Percentiles rank a stretch among this genome's conserved stretches.
Conservation (phyloP, 345 rosid genomes). For the Noccaea caerulescens region DNA sequence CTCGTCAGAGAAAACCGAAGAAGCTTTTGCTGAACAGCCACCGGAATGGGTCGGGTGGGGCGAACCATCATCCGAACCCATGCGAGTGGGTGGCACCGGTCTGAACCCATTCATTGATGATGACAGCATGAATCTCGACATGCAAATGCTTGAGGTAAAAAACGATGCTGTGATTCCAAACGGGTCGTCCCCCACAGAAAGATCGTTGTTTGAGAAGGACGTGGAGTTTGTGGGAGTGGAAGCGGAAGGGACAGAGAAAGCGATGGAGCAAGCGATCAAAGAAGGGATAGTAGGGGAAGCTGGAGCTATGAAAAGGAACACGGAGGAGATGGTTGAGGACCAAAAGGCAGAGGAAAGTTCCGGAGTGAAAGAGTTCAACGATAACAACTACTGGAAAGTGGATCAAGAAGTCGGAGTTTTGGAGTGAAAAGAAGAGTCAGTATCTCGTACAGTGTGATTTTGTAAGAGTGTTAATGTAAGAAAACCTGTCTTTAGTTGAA, state of each 20-base stretch:
- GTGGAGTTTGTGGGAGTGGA: conserved; percentile 96
- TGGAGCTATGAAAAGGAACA: conserved; percentile 75
- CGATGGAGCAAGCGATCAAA: conserved; percentile 92
- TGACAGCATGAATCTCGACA: conserved; percentile 47
- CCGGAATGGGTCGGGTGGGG: conserved; percentile 96
- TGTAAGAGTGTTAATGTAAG: conserved; percentile 31
- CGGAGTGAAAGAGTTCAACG: conserved; percentile 81
- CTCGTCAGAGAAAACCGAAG: conserved; percentile 51
- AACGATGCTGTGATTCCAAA: conserved; percentile 50
- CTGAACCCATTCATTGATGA: conserved; percentile 78
- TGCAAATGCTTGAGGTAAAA: conserved; percentile 42
- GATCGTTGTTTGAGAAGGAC: conserved; percentile 89
- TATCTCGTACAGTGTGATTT: conserved; percentile 44
- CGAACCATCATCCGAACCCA: conserved; percentile 53
- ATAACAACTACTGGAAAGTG: conserved; percentile 92
- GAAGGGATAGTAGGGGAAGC: conserved; percentile 97
- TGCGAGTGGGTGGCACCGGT: conserved; percentile 64
- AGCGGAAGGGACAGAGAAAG: conserved; percentile 83
- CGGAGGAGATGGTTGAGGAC: conserved; percentile 59
- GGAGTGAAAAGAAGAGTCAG: conserved; percentile 50
- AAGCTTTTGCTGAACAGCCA: conserved; percentile 62
- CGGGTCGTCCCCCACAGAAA: conserved; percentile 51
- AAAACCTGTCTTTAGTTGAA: conserved; percentile 18
- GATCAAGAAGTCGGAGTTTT: conserved; percentile 82
- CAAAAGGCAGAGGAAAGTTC: conserved; percentile 60